phyloP scores from a whole-genome alignment of 306 rosid genomes.

The Phaseolus lunatus region DNA sequence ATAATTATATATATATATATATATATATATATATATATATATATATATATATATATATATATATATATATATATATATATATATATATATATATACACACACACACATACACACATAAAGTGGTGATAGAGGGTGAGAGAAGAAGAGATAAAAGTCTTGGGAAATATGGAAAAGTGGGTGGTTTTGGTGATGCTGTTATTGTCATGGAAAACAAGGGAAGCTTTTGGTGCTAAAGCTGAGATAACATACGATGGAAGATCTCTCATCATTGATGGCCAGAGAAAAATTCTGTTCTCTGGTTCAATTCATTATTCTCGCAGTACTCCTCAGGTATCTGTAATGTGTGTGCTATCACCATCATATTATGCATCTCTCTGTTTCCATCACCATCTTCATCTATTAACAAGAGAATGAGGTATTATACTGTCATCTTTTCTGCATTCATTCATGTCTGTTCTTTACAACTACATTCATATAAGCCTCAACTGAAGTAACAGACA shows the following conservation, averaged over 20 bases:
- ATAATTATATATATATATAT: too few relatives aligned
- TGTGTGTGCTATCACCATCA: not conserved
- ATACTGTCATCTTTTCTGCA: not conserved
- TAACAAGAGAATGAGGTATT: too few relatives aligned
- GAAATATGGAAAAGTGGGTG: constrained; percentile 46
- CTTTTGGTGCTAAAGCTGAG: constrained; percentile 9
- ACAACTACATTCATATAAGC: not conserved
- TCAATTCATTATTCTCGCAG: constrained; percentile 93
- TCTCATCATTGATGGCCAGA: constrained; percentile 69
- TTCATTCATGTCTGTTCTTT: constrained; percentile 16
- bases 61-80: too few relatives aligned
- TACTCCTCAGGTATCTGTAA: constrained; percentile 67
- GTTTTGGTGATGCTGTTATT: constrained; percentile 27
- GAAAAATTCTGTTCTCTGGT: constrained; percentile 76
- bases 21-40: too few relatives aligned
- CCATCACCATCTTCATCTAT: not conserved
- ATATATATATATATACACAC: too few relatives aligned
- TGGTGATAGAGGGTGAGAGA: not conserved
- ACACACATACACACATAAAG: too few relatives aligned
- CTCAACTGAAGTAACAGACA: not conserved
- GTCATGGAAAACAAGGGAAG: not conserved
- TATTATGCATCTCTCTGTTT: not conserved
- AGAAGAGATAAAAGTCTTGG: not conserved
- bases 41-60: not conserved
- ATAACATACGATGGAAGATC: constrained; percentile 83